Base-by-base conservation (phyloP, 2,329 filamentous ascomycete genomes). In the Metarhizium robertsii region DNA sequence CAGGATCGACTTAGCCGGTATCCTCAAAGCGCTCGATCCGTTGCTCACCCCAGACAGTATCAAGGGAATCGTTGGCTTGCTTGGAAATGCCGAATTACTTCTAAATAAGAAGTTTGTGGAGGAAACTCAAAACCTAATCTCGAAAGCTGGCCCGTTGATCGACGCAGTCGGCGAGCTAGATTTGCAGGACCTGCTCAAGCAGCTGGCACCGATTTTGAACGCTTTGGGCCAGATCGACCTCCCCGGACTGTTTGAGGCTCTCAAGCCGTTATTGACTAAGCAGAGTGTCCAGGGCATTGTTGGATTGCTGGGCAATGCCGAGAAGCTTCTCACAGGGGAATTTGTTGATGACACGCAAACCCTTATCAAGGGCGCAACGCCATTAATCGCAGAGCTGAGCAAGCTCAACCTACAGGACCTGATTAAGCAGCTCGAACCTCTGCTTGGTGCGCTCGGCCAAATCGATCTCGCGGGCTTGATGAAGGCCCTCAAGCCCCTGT, bases 401-500 rank as follows among this genome's bases (percentile, higher is more conserved):
- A 66, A 68, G 52, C 59, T 69, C 5, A 66, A 74, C 30, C 61
- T 73, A 0, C 57, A 65, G 50, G 63, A 63, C 2, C 55, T 73
- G 0, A 52, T 73, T 1, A 61, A 68, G 1, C 65, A 71, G 6
- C 56, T 72, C 3, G 61, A 62, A 8, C 72, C 73, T 13, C 59
- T 75, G 2, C 57, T 75, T 18, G 70, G 63, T 48, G 58, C 53
- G 46, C 50, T 71, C 2, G 56, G 59, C 50, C 61, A 66, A 43
- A 59, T 71, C 14, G 68, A 71, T 42, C 64, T 71, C 0, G 60
- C 65, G 14, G 61, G 64, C 6, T 36, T 72, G 0, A 45, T 71
- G 6, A 57, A 59, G 29, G 53, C 66, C 1, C 47, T 69, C 3
- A 51, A 55, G 1, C 67, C 66, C 0, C 54, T 69, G 2, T 61